Conservation (phyloP, 768 basidiomycete genomes). For the Kwoniella europaea region DNA sequence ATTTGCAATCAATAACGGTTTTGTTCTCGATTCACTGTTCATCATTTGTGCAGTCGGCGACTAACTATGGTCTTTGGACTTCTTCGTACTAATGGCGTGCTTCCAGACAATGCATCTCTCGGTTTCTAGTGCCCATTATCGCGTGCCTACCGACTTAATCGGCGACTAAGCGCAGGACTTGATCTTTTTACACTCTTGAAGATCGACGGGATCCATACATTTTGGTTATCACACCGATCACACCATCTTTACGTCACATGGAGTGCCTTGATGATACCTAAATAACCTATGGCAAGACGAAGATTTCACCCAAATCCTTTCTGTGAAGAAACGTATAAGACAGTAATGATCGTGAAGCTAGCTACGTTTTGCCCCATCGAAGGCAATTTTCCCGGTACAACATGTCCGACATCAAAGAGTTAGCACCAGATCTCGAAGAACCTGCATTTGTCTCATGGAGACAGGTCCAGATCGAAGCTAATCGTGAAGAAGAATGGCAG, state of each 20-base stretch:
- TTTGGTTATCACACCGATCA: slow-evolving; percentile 2
- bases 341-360: no score
- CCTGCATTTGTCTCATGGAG: slow-evolving; percentile 6
- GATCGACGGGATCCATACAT: background rate
- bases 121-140: background rate
- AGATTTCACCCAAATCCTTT: background rate
- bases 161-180: background rate
- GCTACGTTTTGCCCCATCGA: no score
- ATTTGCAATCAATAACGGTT: background rate
- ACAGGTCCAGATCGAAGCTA: slow-evolving; percentile 25
- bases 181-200: background rate
- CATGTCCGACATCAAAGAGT: slow-evolving; percentile 15
- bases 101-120: no score
- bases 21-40: background rate
- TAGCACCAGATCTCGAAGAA: background rate
- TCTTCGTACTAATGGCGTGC: no score
- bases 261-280: background rate
- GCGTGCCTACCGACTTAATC: slow-evolving; percentile 4
- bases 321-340: no score
- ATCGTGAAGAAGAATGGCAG: slow-evolving; percentile 36
- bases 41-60: slow-evolving; percentile 1
- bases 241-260: slow-evolving; percentile 5
- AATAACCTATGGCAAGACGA: slow-evolving; percentile 10
- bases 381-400: background rate
- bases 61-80: background rate